Percentiles rank a stretch among this genome's conserved stretches.
Evolutionary conservation across 192 early-diverging fungal genomes (phyloP).

Genomic region (Phycomyces nitens): DNA sequence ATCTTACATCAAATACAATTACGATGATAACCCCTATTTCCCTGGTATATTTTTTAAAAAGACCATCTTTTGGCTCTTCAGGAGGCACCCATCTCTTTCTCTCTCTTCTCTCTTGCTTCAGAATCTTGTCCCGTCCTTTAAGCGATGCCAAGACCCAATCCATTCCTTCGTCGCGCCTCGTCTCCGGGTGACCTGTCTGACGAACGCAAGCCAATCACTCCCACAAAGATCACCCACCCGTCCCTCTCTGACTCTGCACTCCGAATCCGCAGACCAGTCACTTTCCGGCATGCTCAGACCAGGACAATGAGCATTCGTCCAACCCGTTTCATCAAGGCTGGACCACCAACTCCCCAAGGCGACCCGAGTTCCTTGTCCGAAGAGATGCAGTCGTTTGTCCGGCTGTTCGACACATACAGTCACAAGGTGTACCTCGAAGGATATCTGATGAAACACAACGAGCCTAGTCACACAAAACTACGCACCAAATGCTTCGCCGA

Average conservation of each 20-base stretch:
- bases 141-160: constrained; percentile 21
- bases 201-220: constrained; percentile 7
- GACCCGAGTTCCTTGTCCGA: constrained; percentile 46
- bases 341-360: constrained; percentile 6
- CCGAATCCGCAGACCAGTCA: constrained; percentile 13
- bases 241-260: constrained; percentile 20
- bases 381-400: constrained; percentile 43
- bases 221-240: constrained; percentile 15
- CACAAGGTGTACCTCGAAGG: constrained; percentile 69
- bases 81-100: background rate
- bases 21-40: background rate
- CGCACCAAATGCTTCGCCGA: constrained; percentile 74
- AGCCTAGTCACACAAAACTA: constrained; percentile 48
- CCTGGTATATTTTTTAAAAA: background rate
- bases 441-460: constrained; percentile 70
- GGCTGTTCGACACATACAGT: constrained; percentile 61
- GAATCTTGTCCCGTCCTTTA: too few species aligned
- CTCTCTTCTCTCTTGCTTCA: background rate
- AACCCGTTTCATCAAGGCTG: constrained; percentile 30
- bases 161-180: constrained; percentile 25
- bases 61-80: too few species aligned
- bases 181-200: constrained; percentile 10
- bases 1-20: background rate
- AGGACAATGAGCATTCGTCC: constrained; percentile 25
- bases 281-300: constrained; percentile 23